Conservation (phyloP, 495 filamentous ascomycete species). For the Aspergillus haitiensis region DNA sequence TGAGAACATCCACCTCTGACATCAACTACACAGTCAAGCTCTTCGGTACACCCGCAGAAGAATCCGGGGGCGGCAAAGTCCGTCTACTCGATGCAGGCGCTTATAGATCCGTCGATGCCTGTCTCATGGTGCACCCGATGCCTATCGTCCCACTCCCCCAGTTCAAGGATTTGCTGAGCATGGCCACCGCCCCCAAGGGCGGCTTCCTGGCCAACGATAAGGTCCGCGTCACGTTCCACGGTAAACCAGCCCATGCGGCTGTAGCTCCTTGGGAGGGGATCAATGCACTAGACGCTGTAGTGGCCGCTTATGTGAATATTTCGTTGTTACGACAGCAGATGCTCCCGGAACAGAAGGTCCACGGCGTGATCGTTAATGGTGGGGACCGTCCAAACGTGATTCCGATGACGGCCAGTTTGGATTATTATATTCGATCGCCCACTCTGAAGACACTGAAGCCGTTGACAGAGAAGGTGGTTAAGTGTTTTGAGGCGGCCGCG, state of each 20-base stretch:
- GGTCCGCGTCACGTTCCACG: constrained; percentile 43
- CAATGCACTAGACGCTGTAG: constrained; percentile 65
- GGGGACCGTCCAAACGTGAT: constrained; percentile 52
- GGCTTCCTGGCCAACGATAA: constrained; percentile 57
- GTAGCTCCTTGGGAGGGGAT: constrained; percentile 62
- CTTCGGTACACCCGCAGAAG: constrained; percentile 48
- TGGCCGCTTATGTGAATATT: constrained; percentile 60
- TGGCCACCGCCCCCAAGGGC: constrained; percentile 37
- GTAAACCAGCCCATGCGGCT: constrained; percentile 56
- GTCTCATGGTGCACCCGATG: constrained; percentile 56
- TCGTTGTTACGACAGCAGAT: constrained; percentile 63
- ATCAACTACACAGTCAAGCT: constrained; percentile 31
- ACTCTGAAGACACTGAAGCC: constrained; percentile 36
- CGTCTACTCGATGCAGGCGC: constrained; percentile 51
- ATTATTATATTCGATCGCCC: constrained; percentile 50
- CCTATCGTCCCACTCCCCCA: constrained; percentile 32
- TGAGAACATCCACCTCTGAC: constrained; percentile 21
- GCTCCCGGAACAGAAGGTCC: constrained; percentile 42
- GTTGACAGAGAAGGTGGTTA: constrained; percentile 50
- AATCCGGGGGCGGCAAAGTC: constrained; percentile 47
- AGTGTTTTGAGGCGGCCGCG: constrained; percentile 58
- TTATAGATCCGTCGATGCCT: constrained; percentile 47
- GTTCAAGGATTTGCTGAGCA: constrained; percentile 22
- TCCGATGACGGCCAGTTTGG: constrained; percentile 49
- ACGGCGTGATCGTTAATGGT: constrained; percentile 48